A percentile compares a stretch with the other conserved stretches of the same genome.
Conservation (phyloP, 305 asterid genomes). For the Fraxinus velutina region DNA sequence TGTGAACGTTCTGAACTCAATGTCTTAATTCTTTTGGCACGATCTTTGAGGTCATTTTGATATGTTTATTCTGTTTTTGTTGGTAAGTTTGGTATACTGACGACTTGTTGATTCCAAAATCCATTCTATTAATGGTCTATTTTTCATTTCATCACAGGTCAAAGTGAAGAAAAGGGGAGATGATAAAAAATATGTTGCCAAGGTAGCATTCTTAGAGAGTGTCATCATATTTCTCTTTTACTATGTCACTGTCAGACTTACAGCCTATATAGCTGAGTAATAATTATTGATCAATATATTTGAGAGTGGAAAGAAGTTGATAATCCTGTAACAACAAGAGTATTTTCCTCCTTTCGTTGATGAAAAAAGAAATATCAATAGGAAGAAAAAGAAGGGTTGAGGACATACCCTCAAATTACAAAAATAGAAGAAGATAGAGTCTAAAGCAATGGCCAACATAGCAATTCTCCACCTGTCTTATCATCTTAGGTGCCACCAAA, state of each 20-base stretch:
- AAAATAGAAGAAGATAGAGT: neutral
- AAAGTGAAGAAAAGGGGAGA: constrained; percentile 90
- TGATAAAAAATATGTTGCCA: constrained; percentile 83
- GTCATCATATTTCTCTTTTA: neutral
- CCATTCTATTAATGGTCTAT: constrained; percentile 3
- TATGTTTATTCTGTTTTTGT: neutral
- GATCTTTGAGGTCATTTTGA: neutral
- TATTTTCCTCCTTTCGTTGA: neutral
- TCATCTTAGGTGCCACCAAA: neutral
- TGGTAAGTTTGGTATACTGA: neutral
- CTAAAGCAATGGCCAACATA: neutral
- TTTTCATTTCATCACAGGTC: constrained; percentile 48
- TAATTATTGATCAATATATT: neutral
- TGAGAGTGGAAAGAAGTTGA: neutral
- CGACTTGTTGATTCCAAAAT: neutral
- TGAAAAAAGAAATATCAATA: neutral
- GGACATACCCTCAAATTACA: neutral
- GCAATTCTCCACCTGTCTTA: neutral
- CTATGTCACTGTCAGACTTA: neutral
- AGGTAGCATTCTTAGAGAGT: constrained; percentile 44
- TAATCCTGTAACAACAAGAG: neutral
- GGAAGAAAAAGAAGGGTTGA: neutral
- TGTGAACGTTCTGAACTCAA: neutral
- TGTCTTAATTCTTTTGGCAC: neutral
- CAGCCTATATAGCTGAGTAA: neutral